Base-by-base conservation (phyloP, 495 filamentous ascomycete genomes). In the Ramalina intermedia region DNA sequence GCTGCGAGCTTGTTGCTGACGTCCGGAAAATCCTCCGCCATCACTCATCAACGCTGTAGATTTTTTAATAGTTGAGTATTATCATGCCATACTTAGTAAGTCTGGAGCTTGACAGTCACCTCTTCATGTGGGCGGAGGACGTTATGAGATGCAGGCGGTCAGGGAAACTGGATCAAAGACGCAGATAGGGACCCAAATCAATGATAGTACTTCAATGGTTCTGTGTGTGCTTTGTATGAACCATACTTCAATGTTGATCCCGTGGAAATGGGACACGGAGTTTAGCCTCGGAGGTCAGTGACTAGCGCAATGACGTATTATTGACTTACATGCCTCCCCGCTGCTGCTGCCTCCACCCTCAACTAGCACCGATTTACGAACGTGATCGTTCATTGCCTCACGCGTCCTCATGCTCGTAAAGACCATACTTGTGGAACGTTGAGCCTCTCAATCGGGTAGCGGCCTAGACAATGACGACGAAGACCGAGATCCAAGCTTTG, bases 1-100 rank as follows among this genome's bases (percentile, higher is more conserved):
- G 86, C 84, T 21, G 84, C 77, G 37, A 94, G 79, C 62, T 96
- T 96, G 38, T 79, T 76, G 33, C 78, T 77, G 42, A 89, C 73
- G 59, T 91, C 81, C n/a, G 87, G 86, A 60, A 93, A 91, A n/a
- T 78, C 78, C 49, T 71, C 73, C 21, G 29, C 29, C 29, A 33
- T 33, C 12, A 1, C 12, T 33, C 29, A 7, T 33, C 5, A 33
- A 33, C 2, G 29, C 29, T 9, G 0, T 33, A 1, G 29, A 11
- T 33, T 0, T 33, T 33, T 72, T 66, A 3, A 64, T 57, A 71
- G 74, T 74, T 1, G 7, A 27, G 7, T 16, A 46, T 8, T 2
- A 14, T 18, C 11, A 41, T 41, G 16, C 17, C 16, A 20, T 16
- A 41, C n/a, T 6, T 6, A 1, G 20, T 18, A 18, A 43, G 20